A percentile compares a stretch with the other conserved stretches of the same genome.
phyloP scores from a whole-genome alignment of 495 filamentous ascomycete genomes.

The Hyaloscypha bicolor region DNA sequence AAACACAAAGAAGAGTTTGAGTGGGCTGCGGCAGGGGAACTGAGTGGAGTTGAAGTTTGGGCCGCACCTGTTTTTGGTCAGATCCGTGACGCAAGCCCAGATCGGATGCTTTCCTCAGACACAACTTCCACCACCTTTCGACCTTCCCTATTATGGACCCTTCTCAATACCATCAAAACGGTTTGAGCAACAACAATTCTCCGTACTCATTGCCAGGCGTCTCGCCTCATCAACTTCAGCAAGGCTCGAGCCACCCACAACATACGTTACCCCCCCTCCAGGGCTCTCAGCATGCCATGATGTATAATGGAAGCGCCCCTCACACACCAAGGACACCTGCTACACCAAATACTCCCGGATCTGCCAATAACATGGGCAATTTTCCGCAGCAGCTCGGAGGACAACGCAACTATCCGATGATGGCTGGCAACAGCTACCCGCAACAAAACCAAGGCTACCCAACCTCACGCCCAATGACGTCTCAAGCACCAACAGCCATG shows the following conservation, averaged over 20 bases:
- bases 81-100: constrained; percentile 21
- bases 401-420: constrained; percentile 29
- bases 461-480: constrained; percentile 63
- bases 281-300: constrained; percentile 55
- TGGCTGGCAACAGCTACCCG: constrained; percentile 44
- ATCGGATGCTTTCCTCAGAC: constrained; percentile 26
- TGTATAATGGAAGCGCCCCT: constrained; percentile 59
- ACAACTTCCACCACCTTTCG: not conserved
- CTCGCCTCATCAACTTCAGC: constrained; percentile 58
- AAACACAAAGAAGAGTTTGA: not conserved
- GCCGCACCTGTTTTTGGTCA: not conserved
- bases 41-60: not conserved
- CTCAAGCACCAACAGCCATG: constrained; percentile 64
- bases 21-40: not conserved
- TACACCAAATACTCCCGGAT: constrained; percentile 58
- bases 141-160: constrained; percentile 27
- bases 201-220: constrained; percentile 31
- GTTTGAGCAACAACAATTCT: constrained; percentile 29
- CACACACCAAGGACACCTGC: constrained; percentile 65
- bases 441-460: constrained; percentile 60
- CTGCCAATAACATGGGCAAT: constrained; percentile 48
- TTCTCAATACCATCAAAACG: constrained; percentile 28
- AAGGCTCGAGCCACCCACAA: constrained; percentile 56
- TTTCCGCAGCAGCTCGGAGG: constrained; percentile 28
- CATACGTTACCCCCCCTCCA: constrained; percentile 75